phyloP scores from a whole-genome alignment of 345 rosid species.

The Corymbia maculata region DNA sequence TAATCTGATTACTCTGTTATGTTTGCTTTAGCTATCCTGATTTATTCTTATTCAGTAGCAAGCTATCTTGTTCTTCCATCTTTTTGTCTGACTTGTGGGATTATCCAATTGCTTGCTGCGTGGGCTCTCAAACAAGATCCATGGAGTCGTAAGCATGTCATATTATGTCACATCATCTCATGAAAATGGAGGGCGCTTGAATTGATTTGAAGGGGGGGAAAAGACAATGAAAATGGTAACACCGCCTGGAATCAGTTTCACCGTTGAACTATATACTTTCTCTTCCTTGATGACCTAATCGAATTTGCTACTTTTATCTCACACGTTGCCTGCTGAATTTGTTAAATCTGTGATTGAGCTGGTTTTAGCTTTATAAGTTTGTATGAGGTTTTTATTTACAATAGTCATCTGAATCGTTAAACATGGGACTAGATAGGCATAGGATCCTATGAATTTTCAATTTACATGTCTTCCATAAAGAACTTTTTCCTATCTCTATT shows the following conservation, averaged over 20 bases:
- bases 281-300: background rate
- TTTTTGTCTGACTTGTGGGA: background rate
- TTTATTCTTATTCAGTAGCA: background rate
- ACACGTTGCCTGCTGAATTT: background rate
- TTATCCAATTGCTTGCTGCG: background rate
- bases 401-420: background rate
- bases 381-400: background rate
- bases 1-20: background rate
- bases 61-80: background rate
- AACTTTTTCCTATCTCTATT: background rate
- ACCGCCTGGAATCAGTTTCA: background rate
- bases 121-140: background rate
- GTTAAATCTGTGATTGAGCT: background rate
- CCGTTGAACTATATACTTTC: background rate
- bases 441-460: background rate
- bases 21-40: background rate
- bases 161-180: background rate
- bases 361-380: background rate
- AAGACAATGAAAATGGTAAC: background rate
- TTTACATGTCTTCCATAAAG: background rate
- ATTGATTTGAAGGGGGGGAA: background rate
- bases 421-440: background rate
- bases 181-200: background rate
- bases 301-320: background rate
- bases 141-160: background rate